These are phyloP conservation scores for Fusarium temperatum DNA, from an alignment of 2,329 filamentous ascomycete genomes.

Conservation along the genomic window DNA sequence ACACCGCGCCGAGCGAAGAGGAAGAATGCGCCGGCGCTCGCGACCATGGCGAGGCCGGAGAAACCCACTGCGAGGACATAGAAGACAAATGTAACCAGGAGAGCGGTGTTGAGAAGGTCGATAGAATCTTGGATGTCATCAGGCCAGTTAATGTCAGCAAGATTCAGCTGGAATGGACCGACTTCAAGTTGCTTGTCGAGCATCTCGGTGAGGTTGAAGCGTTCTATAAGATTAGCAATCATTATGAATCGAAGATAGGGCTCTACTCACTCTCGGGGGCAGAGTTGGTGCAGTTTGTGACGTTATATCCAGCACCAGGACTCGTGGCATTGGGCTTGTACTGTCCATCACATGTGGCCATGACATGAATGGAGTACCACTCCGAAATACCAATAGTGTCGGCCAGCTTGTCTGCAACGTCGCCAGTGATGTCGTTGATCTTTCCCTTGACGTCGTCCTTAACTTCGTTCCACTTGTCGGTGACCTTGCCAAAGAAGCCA, in stretches of 20 bases:
- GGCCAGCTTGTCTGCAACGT: constrained; percentile 52
- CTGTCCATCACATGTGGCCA: constrained; percentile 57
- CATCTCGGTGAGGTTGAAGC: constrained; percentile 58
- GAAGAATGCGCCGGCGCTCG: constrained; percentile 49
- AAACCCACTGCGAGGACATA: constrained; percentile 56
- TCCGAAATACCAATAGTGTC: constrained; percentile 57
- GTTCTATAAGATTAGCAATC: constrained; percentile 39
- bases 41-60: constrained; percentile 55
- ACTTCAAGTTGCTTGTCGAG: constrained; percentile 57
- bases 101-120: constrained; percentile 58
- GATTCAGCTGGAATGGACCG: constrained; percentile 56
- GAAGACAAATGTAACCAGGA: constrained; percentile 59
- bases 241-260: background rate
- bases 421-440: constrained; percentile 52
- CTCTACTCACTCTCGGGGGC: constrained; percentile 50
- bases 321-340: constrained; percentile 56
- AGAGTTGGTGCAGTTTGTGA: constrained; percentile 56
- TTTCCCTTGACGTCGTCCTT: constrained; percentile 49
- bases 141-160: constrained; percentile 57
- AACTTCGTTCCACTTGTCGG: constrained; percentile 44
- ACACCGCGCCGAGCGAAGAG: constrained; percentile 39
- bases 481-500: constrained; percentile 43
- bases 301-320: constrained; percentile 50
- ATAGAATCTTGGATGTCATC: constrained; percentile 57
- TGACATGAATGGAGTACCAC: constrained; percentile 62